Conservation (phyloP, 192 early-diverging fungal genomes). For the Backusella tarrabulga region DNA sequence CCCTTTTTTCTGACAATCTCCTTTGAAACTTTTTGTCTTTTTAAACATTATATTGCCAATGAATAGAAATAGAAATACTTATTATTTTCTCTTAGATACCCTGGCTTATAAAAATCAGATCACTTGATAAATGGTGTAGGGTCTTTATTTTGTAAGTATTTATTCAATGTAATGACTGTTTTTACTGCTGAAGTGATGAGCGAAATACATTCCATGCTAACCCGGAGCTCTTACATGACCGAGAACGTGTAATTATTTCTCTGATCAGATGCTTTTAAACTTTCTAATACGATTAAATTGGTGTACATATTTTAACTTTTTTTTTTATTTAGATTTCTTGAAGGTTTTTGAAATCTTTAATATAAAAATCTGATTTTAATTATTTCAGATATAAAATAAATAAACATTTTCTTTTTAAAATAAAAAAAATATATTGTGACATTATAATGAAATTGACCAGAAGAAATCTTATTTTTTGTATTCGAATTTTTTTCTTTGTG, state of each 20-base stretch:
- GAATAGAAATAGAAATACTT: background rate
- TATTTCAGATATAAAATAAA: background rate
- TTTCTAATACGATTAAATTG: background rate
- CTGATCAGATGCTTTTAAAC: slow-evolving; percentile 7
- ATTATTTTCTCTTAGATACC: slow-evolving; percentile 1
- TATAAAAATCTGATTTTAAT: no score
- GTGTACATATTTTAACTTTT: background rate
- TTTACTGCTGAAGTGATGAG: background rate
- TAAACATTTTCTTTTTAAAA: background rate
- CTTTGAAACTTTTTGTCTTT: background rate
- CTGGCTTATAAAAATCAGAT: background rate
- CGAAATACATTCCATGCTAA: slow-evolving; percentile 5
- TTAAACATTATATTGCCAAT: background rate
- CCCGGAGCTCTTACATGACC: slow-evolving; percentile 1
- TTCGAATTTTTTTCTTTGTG: background rate
- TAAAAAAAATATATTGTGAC: background rate
- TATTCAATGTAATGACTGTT: background rate
- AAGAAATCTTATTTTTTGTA: background rate
- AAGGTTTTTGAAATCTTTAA: background rate
- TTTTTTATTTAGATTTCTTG: background rate
- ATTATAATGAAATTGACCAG: background rate
- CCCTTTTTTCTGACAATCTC: background rate
- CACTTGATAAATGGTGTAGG: background rate
- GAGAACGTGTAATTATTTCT: slow-evolving; percentile 6
- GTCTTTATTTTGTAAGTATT: background rate